Base-by-base conservation (phyloP, 2,329 filamentous ascomycete species). In the Aspergillus calidoustus region DNA sequence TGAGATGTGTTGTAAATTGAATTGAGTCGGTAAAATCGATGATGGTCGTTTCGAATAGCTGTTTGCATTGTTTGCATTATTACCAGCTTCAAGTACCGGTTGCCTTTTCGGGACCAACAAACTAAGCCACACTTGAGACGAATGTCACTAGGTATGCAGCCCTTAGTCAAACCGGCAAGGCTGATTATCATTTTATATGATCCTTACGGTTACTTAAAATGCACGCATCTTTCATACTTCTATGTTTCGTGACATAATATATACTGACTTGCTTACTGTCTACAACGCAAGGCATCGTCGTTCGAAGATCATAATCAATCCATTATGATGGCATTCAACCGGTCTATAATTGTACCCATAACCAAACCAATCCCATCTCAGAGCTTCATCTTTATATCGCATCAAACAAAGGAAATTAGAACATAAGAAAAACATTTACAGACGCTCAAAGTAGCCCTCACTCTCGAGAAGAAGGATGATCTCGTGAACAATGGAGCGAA, bases 401-500 rank as follows among this genome's bases (percentile, higher is more conserved):
- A 65, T 64, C 57, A 65, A 64, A 63, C 59, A 63, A 63, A 61
- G 34, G 58, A 66, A 64, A 57, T 25, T 25, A 61, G 34, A 59
- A 52, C 47, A 57, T 63, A 49, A 34, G 58, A 64, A 60, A 66
- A 57, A 48, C 58, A 44, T 62, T 67, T 75, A 72, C 59, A 60
- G 54, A 83, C 87, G 83, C 69, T 97, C 94, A 73, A 99, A 83
- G 73, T 97, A 86, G 54, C 95, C 95, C 73, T 91, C 85, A 76
- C 89, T 91, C 87, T 99, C 95, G 62, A 99, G 84, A 81, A 97
- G 81, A 73, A 99, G 84, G 66, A 99, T 86, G 73, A 99, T 98
- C 86, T 98, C 91, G 83, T 99, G 95, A 57, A 99, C 95, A 65
- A 94, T 94, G 63, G 91, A 95, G 74, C 95, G 87, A 52, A 98